Conservation (phyloP, 176 grass and related monocot species). For the Rhynchospora pubera region DNA sequence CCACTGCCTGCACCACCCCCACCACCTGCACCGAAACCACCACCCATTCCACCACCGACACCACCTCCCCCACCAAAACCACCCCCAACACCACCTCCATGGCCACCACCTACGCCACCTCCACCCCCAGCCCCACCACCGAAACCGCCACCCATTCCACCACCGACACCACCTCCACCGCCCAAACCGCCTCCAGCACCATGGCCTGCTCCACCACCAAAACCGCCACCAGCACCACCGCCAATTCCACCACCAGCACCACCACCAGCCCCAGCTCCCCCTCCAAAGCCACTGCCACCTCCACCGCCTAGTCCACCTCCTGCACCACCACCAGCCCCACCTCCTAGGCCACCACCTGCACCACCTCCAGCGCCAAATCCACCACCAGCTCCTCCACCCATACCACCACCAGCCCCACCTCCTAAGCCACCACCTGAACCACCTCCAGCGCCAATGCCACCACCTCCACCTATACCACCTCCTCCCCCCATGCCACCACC, state of each 20-base stretch:
- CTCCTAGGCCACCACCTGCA: not conserved
- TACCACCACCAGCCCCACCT: not conserved
- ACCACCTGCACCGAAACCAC: not conserved
- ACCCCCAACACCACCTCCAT: not conserved
- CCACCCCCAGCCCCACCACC: not conserved
- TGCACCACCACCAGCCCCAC: not conserved
- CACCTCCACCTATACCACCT: no score
- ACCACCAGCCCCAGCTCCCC: no score
- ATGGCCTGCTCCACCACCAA: conserved; percentile 7
- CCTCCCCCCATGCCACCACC: conserved; percentile 15
- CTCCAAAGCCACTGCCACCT: not conserved
- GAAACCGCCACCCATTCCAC: not conserved
- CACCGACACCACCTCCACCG: conserved; percentile 18
- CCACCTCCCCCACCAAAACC: not conserved
- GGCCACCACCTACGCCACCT: not conserved
- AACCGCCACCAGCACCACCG: not conserved
- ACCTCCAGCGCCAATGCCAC: not conserved
- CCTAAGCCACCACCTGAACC: not conserved
- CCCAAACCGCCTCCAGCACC: not conserved
- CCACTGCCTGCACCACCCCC: not conserved
- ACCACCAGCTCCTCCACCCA: not conserved
- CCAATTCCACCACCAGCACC: not conserved
- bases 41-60: not conserved
- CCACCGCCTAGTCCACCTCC: conserved; percentile 12
- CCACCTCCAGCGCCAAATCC: not conserved